Evolutionary conservation across 495 filamentous ascomycete genomes (phyloP), one percentile per base, ranked within the genome.

Genomic region (Cudoniella acicularis): DNA sequence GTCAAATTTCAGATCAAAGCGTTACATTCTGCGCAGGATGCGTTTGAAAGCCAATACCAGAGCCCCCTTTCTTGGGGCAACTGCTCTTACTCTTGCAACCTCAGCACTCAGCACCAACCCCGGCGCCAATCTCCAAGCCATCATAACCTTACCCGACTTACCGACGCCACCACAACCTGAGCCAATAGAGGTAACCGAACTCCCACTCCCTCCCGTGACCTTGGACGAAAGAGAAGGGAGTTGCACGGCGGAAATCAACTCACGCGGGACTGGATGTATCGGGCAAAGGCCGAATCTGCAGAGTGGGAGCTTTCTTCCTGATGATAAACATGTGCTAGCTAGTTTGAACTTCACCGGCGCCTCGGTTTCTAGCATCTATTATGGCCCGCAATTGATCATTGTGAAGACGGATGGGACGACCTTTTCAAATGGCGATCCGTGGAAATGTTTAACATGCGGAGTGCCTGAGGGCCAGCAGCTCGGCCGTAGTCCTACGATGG

Each of bases 391-490:
- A 47, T 23, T 64, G 20, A 60, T 67, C 47, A 27, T 65, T 18
- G 47, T 67, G 18, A 69, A 69, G 50, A 43, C 57, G 0, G 64
- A 67, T 53, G 59, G 53, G 3, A 65, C 52, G 1, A 30, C 52
- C n/a, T 69, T 67, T 48, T 48, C 61, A 3, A 66, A 66, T 49
- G 61, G 63, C 17, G 64, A 67, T 48, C 41, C 64, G 1, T 68
- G 62, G 59, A 70, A 67, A 51, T 67, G 68, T 41, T 17, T 68
- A 41, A 67, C 62, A 18, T 65, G 68, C 45, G 68, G 64, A 21
- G 50, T 68, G 16, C 62, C 66, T 3, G 56, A 30, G 11, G 50
- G 13, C 1, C 60, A 70, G 20, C 41, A 52, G 24, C 23, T 49
- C n/a, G 64, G 61, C 2, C 17, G 51, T 22, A 23, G 46, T 18